phyloP scores from a whole-genome alignment of 2,329 filamentous ascomycete species.

The Trichophyton rubrum region DNA sequence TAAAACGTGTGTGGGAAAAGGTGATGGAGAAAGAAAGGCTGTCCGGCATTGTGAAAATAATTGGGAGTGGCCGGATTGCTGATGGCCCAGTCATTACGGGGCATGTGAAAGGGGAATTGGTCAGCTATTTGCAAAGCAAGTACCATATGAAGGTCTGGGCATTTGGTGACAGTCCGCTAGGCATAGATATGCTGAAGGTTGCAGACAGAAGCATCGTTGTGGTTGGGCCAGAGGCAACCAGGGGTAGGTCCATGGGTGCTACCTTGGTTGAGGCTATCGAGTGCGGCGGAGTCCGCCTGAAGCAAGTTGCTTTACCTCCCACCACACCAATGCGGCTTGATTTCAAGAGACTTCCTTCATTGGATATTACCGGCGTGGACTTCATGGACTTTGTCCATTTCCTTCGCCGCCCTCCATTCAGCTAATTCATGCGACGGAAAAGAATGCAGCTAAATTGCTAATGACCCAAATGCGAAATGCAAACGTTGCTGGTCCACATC shows the following conservation, averaged over 20 bases:
- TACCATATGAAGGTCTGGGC: constrained; percentile 37
- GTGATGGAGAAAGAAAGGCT: constrained; percentile 37
- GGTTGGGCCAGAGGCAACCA: constrained; percentile 35
- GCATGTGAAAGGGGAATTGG: constrained; percentile 40
- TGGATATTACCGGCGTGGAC: constrained; percentile 22
- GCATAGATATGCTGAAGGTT: constrained; percentile 44
- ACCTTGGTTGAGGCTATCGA: constrained; percentile 34
- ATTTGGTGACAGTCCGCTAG: constrained; percentile 49
- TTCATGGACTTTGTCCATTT: constrained; percentile 20
- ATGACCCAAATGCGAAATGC: constrained; percentile 44
- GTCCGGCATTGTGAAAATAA: constrained; percentile 34
- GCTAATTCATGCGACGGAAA: constrained; percentile 36
- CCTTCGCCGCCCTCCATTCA: constrained; percentile 11
- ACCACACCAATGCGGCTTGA: constrained; percentile 33
- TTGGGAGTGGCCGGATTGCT: constrained; percentile 40
- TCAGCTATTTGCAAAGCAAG: constrained; percentile 28
- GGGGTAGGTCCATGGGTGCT: constrained; percentile 44
- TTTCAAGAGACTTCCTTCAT: constrained; percentile 30
- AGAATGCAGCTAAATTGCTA: constrained; percentile 38
- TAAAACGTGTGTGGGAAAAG: constrained; percentile 43
- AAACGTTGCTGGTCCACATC: constrained; percentile 29
- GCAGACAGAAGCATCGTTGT: constrained; percentile 46
- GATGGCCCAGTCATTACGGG: constrained; percentile 41
- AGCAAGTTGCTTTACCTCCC: constrained; percentile 38
- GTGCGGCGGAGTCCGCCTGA: constrained; percentile 27